phyloP scores from a whole-genome alignment of 2,329 filamentous ascomycete genomes.

The Aspergillus proliferans region DNA sequence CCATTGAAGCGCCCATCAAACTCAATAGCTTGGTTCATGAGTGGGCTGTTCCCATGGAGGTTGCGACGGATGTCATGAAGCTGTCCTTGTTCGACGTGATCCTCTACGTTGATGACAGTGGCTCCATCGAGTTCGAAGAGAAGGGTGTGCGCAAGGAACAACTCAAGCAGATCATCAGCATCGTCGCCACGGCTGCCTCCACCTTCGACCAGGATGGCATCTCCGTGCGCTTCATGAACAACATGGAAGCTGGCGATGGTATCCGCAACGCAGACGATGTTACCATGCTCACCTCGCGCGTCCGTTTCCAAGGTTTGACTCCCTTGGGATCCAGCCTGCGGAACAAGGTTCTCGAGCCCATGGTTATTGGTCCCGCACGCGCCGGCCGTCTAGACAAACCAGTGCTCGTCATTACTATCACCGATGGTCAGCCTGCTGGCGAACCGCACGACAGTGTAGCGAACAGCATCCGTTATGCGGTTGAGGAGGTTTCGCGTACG shows the following conservation, averaged over 20 bases:
- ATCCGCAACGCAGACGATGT: slow-evolving; percentile 55
- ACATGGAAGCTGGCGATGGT: slow-evolving; percentile 46
- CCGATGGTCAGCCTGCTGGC: slow-evolving; percentile 60
- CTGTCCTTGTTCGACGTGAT: slow-evolving; percentile 57
- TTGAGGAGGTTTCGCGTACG: slow-evolving; percentile 45
- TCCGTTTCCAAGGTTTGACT: slow-evolving; percentile 60
- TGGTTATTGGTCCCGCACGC: slow-evolving; percentile 51
- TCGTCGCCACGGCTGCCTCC: slow-evolving; percentile 58
- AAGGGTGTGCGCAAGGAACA: slow-evolving; percentile 62
- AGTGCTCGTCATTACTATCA: slow-evolving; percentile 59
- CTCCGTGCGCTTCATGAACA: slow-evolving; percentile 65
- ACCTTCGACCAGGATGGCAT: slow-evolving; percentile 66
- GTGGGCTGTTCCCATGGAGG: slow-evolving; percentile 54
- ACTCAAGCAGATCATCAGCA: slow-evolving; percentile 57
- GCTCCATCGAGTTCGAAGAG: slow-evolving; percentile 64
- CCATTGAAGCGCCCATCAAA: slow-evolving; percentile 33
- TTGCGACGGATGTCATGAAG: slow-evolving; percentile 59
- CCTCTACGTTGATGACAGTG: slow-evolving; percentile 62
- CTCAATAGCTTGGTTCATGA: slow-evolving; percentile 51
- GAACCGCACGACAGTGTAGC: slow-evolving; percentile 53
- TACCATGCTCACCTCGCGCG: slow-evolving; percentile 50
- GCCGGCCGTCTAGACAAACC: slow-evolving; percentile 55
- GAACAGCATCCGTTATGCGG: slow-evolving; percentile 52
- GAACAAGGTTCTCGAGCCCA: slow-evolving; percentile 58
- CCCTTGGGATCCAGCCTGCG: slow-evolving; percentile 59